Conservation (phyloP, 2,329 filamentous ascomycete species). For the Stagonosporopsis rhizophila region DNA sequence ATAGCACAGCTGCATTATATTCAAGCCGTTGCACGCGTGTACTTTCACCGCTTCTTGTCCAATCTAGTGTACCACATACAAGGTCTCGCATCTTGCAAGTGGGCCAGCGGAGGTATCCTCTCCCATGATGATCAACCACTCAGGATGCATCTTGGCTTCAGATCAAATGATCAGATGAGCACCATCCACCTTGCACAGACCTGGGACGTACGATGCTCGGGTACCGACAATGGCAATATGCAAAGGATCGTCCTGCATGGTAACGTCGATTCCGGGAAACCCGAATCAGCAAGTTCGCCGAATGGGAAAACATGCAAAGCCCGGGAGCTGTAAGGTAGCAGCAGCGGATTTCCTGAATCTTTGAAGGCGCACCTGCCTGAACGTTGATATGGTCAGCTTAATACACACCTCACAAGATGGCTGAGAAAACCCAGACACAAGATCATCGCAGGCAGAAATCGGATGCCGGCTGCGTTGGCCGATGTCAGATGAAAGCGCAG, state of each 20-base stretch:
- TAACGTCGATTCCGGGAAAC: neutral
- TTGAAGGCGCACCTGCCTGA: too few relatives aligned
- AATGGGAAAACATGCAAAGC: neutral
- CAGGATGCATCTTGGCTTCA: neutral
- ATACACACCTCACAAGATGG: neutral
- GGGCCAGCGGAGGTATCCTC: neutral
- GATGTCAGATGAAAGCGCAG: conserved; percentile 12
- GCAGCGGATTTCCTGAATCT: too few relatives aligned
- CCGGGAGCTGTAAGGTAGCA: neutral
- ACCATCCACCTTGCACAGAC: neutral
- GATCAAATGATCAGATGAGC: neutral
- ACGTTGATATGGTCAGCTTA: neutral
- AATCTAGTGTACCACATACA: too few relatives aligned
- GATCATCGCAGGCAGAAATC: neutral
- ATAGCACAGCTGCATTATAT: too few relatives aligned
- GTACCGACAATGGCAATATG: neutral
- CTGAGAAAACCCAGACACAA: neutral
- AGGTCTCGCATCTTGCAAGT: neutral
- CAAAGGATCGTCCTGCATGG: neutral
- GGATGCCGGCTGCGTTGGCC: conserved; percentile 5
- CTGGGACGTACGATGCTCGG: too few relatives aligned
- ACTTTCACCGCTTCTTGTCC: neutral
- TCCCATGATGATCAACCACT: neutral
- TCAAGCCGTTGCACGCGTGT: too few relatives aligned
- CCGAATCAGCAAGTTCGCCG: neutral